Evolutionary conservation across 352 stramenopile genomes (phyloP).

Genomic region (Phytophthora kernoviae): DNA sequence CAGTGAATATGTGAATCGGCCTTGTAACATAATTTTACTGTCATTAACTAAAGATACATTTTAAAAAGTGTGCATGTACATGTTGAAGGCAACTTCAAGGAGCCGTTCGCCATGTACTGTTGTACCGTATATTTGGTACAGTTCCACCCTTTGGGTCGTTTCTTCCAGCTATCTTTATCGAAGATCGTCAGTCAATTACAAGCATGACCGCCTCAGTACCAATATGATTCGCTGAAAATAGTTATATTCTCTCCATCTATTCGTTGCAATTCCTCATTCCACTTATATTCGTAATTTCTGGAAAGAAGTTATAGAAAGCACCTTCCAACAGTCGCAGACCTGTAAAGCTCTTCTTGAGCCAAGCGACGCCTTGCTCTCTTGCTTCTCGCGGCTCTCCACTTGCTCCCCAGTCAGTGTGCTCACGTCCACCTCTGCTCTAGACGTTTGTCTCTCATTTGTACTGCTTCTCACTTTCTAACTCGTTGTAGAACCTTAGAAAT

Average conservation of each 20-base stretch:
- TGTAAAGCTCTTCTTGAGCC: background rate
- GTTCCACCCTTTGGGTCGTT: background rate
- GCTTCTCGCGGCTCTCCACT: background rate
- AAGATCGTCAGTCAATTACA: background rate
- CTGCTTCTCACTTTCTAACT: too few relatives aligned
- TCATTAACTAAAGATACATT: background rate
- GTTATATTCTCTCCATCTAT: background rate
- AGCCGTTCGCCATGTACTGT: background rate
- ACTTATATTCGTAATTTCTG: background rate
- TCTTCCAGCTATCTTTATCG: background rate
- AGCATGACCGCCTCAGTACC: too few relatives aligned
- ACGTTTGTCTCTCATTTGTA: too few relatives aligned
- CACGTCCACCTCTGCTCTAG: too few relatives aligned
- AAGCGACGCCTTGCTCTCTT: too few relatives aligned
- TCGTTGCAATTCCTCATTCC: background rate
- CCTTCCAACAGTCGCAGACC: background rate
- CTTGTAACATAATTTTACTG: background rate
- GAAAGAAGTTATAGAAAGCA: background rate
- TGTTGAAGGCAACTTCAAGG: background rate
- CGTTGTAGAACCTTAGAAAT: background rate
- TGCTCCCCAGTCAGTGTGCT: background rate
- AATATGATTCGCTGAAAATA: too few relatives aligned
- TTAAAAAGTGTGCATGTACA: background rate
- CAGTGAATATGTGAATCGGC: background rate
- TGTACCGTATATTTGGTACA: background rate